Conservation (phyloP, 2,329 filamentous ascomycete genomes). For the Fusarium circinatum region DNA sequence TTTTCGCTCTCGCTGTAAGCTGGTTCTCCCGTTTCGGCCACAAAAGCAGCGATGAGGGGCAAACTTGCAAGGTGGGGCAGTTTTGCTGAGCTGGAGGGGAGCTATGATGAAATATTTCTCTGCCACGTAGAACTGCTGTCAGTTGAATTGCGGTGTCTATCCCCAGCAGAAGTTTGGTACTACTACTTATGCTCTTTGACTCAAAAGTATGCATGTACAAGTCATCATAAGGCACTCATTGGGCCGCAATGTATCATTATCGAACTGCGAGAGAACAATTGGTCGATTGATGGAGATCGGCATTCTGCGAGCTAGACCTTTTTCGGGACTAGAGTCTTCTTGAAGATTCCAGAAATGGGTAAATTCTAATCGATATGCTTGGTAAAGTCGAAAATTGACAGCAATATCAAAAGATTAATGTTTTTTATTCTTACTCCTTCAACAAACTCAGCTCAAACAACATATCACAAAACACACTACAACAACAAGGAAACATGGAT, state of each 20-base stretch:
- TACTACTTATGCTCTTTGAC: neutral
- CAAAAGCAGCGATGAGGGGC: constrained; percentile 73
- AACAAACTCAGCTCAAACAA: neutral
- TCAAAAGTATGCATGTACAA: neutral
- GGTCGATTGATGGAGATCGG: constrained; percentile 27
- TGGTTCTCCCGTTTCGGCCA: constrained; percentile 4
- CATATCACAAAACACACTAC: neutral
- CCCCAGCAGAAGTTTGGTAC: neutral
- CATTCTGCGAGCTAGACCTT: constrained; percentile 41
- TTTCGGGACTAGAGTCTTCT: constrained; percentile 44
- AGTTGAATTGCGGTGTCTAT: constrained; percentile 10
- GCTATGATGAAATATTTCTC: constrained; percentile 44
- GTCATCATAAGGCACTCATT: constrained; percentile 2
- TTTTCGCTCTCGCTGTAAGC: constrained; percentile 30
- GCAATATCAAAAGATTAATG: constrained; percentile 19
- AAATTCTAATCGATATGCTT: constrained; percentile 39
- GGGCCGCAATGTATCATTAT: constrained; percentile 10
- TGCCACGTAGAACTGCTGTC: constrained; percentile 37
- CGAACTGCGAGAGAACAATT: neutral
- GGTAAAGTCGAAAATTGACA: constrained; percentile 29
- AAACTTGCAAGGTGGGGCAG: constrained; percentile 64
- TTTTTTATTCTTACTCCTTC: neutral
- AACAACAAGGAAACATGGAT: constrained; percentile 50
- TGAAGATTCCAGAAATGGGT: constrained; percentile 57
- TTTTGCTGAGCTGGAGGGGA: constrained; percentile 39